Base-by-base conservation (phyloP, 805 yeast species). In the Cyberlindnera japonica region DNA sequence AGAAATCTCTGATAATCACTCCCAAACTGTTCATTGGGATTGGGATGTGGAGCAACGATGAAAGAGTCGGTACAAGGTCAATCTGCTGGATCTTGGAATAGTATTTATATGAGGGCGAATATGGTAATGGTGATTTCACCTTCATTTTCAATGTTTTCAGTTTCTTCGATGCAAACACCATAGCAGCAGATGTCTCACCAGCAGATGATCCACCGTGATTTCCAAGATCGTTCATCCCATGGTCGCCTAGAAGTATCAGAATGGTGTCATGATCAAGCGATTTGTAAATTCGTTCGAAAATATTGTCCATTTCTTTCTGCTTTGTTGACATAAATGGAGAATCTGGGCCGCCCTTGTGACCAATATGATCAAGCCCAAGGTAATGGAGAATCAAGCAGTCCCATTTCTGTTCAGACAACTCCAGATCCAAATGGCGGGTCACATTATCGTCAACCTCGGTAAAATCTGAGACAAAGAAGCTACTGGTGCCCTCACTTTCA, bases 201-300 rank as follows among this genome's bases (percentile, higher is more conserved):
- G 72, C 58, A 3, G 96, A 84, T 0, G 97, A 86, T 1, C 98
- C 99, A 7, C 99, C 99, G 59, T 93, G 98, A 50, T 90, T 91
- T 2, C 97, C 97, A 3, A 83, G 77, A 38, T 86, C 93, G 55
- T 89, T 89, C 97, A 89, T 89, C 3, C 97, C 98, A 61, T 90
- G 98, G 54, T 90, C 98, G 0, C 98, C 98, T 71, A 85, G 65
- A 1, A 90, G 74, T 6, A 90, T 74, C 23, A 91, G 59, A 37
- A 93, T 60, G 0, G 95, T 81, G 16, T 68, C 63, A 9, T 71
- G 71, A 14, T 63, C 67, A 3, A 68, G 58, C 14, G 67, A 55
- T 1, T 63, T 56, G 54, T 77, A 86, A 0, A 91, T 58, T 26
- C 65, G 54, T 34, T 69, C 46, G 2, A 90, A 64, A 1, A 93